These are phyloP conservation scores for Tylopilus subfusipes DNA, from an alignment of 768 basidiomycete genomes.

Conservation along the genomic window DNA sequence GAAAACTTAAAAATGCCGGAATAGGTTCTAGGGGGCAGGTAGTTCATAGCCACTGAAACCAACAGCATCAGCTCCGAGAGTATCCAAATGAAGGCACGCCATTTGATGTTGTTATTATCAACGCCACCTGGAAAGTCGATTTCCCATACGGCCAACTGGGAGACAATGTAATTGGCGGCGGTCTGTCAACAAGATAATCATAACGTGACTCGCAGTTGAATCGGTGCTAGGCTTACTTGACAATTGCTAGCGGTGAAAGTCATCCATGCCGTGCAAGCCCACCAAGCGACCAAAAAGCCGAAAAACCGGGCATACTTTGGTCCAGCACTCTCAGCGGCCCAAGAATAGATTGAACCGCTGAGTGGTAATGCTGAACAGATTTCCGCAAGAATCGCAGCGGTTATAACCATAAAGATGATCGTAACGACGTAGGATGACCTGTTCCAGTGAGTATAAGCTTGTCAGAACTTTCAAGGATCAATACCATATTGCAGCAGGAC, in stretches of 20 bases:
- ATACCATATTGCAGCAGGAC: conserved; percentile 83
- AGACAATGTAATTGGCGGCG: conserved; percentile 86
- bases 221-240: conserved; percentile 48
- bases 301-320: conserved; percentile 82
- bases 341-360: conserved; percentile 91
- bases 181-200: conserved; percentile 43
- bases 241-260: conserved; percentile 88
- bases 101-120: conserved; percentile 68
- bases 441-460: conserved; percentile 7
- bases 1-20: conserved; percentile 76
- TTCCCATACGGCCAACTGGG: conserved; percentile 77
- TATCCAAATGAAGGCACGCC: conserved; percentile 82
- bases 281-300: conserved; percentile 90
- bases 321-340: conserved; percentile 92
- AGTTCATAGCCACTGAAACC: conserved; percentile 76
- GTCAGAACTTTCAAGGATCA: not conserved
- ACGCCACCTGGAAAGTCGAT: conserved; percentile 81
- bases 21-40: conserved; percentile 74
- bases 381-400: conserved; percentile 83
- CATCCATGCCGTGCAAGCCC: conserved; percentile 95
- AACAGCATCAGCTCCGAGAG: conserved; percentile 71
- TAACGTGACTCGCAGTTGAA: not conserved
- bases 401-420: conserved; percentile 84
- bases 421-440: conserved; percentile 87
- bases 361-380: conserved; percentile 85